phyloP scores from a whole-genome alignment of 2,329 filamentous ascomycete genomes.

The Aschersonia sp. region DNA sequence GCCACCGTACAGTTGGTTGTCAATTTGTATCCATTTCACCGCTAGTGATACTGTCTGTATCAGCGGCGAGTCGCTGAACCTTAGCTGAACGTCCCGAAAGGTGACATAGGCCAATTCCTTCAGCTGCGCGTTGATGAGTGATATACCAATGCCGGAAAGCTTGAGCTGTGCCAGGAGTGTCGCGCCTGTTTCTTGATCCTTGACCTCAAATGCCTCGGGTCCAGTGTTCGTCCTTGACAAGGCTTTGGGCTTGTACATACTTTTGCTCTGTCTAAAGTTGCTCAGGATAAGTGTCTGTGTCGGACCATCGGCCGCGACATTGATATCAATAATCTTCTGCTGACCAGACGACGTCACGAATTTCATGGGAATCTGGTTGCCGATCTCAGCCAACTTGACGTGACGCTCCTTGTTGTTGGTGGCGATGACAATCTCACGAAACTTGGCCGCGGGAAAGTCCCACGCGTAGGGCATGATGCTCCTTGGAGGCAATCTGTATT shows the following conservation, averaged over 20 bases:
- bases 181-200: conserved; percentile 74
- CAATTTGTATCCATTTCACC: conserved; percentile 97
- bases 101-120: conserved; percentile 90
- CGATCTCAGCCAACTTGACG: conserved; percentile 91
- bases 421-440: conserved; percentile 74
- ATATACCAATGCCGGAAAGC: conserved; percentile 82
- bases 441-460: conserved; percentile 97
- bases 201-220: conserved; percentile 69
- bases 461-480: conserved; percentile 99
- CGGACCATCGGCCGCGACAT: conserved; percentile 86
- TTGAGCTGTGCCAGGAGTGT: conserved; percentile 82
- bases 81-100: conserved; percentile 77
- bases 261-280: conserved; percentile 86
- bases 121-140: conserved; percentile 81
- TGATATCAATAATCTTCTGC: conserved; percentile 88
- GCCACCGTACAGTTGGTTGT: conserved; percentile 95
- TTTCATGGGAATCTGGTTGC: conserved; percentile 90
- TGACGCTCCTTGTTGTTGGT: conserved; percentile 50
- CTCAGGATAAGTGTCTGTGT: conserved; percentile 89
- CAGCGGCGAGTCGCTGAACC: conserved; percentile 81
- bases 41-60: conserved; percentile 85
- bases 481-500: conserved; percentile 79
- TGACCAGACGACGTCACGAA: conserved; percentile 53
- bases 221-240: conserved; percentile 32
- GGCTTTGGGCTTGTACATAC: conserved; percentile 58